A percentile compares a stretch with the other conserved stretches of the same genome.
phyloP scores from a whole-genome alignment of 148 eudicot genomes.

The Cornus florida region DNA sequence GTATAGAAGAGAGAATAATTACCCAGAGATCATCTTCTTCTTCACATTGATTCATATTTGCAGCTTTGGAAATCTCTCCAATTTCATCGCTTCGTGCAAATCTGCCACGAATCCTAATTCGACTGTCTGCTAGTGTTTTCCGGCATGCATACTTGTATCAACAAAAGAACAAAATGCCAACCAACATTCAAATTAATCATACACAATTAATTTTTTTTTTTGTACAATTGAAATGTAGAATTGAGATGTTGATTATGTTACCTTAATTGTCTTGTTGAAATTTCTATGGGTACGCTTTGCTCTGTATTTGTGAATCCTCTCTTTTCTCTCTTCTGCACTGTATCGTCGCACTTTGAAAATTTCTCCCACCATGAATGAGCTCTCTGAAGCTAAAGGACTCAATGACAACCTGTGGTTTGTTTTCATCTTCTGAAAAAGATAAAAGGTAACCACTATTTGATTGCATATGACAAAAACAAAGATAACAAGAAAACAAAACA shows the following conservation, averaged over 20 bases:
- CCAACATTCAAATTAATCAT: constrained; percentile 2
- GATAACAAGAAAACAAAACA: background rate
- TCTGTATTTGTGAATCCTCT: constrained; percentile 77
- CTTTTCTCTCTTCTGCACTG: constrained; percentile 81
- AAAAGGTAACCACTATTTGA: background rate
- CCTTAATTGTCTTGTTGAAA: constrained; percentile 93
- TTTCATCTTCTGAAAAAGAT: constrained; percentile 25
- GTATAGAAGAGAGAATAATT: background rate
- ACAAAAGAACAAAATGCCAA: background rate
- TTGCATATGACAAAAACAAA: background rate
- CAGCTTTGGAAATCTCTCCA: constrained; percentile 59
- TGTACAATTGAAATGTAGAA: background rate
- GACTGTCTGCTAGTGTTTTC: constrained; percentile 88
- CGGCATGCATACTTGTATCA: constrained; percentile 80
- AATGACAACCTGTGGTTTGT: constrained; percentile 27
- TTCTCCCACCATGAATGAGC: constrained; percentile 56
- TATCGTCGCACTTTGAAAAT: constrained; percentile 75
- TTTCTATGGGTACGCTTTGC: constrained; percentile 87
- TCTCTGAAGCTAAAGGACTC: constrained; percentile 49
- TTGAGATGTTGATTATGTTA: constrained; percentile 13
- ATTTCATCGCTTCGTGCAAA: constrained; percentile 89
- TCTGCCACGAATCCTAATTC: constrained; percentile 93
- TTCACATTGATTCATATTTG: constrained; percentile 46
- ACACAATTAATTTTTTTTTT: background rate
- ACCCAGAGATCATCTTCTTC: constrained; percentile 80